These are phyloP conservation scores for Trypanosoma cruzi DNA, from an alignment of 208 protist genomes.

Conservation along the genomic window DNA sequence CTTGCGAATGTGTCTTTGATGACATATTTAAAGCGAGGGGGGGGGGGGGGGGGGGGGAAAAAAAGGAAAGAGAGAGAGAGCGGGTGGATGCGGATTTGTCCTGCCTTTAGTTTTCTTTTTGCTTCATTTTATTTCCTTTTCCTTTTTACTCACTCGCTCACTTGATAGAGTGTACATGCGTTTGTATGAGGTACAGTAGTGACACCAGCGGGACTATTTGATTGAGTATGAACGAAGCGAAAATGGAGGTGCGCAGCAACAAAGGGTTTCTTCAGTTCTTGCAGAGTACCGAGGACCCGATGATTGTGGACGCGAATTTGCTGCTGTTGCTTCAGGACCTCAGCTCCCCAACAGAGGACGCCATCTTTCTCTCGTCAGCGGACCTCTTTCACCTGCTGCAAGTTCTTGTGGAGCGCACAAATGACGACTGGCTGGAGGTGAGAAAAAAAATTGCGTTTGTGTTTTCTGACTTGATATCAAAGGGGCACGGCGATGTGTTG, in stretches of 20 bases:
- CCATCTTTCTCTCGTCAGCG: constrained; percentile 15
- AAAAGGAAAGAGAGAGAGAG: background rate
- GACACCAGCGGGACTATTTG: background rate
- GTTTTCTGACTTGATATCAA: constrained; percentile 33
- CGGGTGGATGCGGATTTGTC: background rate
- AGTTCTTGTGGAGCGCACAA: constrained; percentile 26
- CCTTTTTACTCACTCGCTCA: too few species aligned
- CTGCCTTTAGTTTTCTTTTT: background rate
- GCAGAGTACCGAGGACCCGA: background rate
- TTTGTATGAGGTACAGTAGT: background rate
- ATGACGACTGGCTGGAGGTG: constrained; percentile 33
- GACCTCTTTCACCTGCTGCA: constrained; percentile 19
- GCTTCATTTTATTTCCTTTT: too few species aligned
- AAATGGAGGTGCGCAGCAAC: background rate
- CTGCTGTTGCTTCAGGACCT: constrained; percentile 13
- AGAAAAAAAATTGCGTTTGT: constrained; percentile 43
- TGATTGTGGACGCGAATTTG: constrained; percentile 10
- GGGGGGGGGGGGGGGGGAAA: too few species aligned
- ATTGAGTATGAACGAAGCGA: background rate
- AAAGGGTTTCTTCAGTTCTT: constrained; percentile 17
- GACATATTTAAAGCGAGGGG: background rate
- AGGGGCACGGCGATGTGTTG: constrained; percentile 33
- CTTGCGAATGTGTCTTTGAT: background rate
- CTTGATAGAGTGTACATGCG: too few species aligned
- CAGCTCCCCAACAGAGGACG: background rate